Conservation (phyloP, 108 stramenopile genomes). For the Aurantiochytrium sp. region DNA sequence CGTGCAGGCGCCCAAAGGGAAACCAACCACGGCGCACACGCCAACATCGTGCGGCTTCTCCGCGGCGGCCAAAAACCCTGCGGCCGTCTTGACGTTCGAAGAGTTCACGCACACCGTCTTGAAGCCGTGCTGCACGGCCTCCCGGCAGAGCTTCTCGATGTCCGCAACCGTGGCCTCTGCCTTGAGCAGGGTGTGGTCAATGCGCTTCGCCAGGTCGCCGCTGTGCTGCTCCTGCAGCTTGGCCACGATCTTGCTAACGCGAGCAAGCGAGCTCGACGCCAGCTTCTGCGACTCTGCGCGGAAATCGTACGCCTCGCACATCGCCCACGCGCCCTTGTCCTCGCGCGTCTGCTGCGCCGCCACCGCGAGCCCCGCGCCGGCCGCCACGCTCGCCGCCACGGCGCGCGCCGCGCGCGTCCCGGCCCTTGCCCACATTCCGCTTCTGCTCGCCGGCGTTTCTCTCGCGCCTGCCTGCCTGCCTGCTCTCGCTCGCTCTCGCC, state of each 20-base stretch:
- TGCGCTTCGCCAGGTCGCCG: neutral
- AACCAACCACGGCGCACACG: conserved; percentile 23
- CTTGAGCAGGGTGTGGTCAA: conserved; percentile 26
- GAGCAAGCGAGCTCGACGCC: neutral
- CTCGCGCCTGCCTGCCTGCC: too few species aligned
- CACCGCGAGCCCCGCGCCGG: too few species aligned
- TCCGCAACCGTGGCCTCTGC: neutral
- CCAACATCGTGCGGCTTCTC: neutral
- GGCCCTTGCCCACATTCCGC: too few species aligned
- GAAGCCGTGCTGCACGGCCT: conserved; percentile 8
- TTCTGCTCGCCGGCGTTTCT: too few species aligned
- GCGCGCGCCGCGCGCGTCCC: too few species aligned
- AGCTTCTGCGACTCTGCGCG: neutral
- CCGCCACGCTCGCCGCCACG: too few species aligned
- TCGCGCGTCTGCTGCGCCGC: too few species aligned
- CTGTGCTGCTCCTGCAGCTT: neutral
- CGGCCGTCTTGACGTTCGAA: neutral
- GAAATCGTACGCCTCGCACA: neutral
- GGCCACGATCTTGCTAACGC: neutral
- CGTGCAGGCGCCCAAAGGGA: conserved; percentile 16
- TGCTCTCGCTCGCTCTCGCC: too few species aligned
- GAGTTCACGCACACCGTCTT: conserved; percentile 18
- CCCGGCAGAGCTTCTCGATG: conserved; percentile 13
- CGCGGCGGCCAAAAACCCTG: neutral
- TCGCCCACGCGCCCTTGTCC: neutral